Evolutionary conservation across 805 yeast genomes (phyloP).

Genomic region (Brettanomyces anomalus): DNA sequence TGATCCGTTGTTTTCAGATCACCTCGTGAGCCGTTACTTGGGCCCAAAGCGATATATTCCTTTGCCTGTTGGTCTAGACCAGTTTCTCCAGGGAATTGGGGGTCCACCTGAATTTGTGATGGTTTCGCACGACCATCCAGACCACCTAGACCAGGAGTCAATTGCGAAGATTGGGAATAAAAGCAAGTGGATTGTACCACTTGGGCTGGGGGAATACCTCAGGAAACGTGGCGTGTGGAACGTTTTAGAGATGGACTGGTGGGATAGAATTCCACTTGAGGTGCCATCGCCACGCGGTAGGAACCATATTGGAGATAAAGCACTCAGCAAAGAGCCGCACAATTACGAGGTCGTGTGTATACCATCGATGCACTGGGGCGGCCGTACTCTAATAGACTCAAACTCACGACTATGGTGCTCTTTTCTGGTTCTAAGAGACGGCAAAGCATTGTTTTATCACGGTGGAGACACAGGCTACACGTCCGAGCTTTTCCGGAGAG

Average conservation of each 20-base stretch:
- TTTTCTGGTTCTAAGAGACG: constrained; percentile 57
- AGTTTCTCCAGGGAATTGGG: constrained; percentile 27
- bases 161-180: constrained; percentile 47
- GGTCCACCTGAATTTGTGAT: constrained; percentile 64
- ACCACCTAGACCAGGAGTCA: constrained; percentile 70
- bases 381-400: constrained; percentile 70
- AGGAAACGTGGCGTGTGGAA: constrained; percentile 44
- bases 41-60: constrained; percentile 84
- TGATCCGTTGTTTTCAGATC: constrained; percentile 73
- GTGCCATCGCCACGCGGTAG: constrained; percentile 15
- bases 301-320: too few relatives aligned
- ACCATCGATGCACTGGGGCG: constrained; percentile 98
- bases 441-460: constrained; percentile 70
- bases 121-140: constrained; percentile 94
- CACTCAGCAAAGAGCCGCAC: constrained; percentile 20
- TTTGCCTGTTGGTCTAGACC: constrained; percentile 58
- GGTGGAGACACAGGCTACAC: constrained; percentile 95
- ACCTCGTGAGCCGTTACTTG: constrained; percentile 47
- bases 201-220: constrained; percentile 59
- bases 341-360: constrained; percentile 75
- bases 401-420: constrained; percentile 87
- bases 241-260: constrained; percentile 82
- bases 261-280: constrained; percentile 55
- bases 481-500: constrained; percentile 58
- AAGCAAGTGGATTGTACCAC: constrained; percentile 79